These are phyloP conservation scores for Fusarium gaditjirri DNA, from an alignment of 2,329 filamentous ascomycete genomes.

Conservation along the genomic window DNA sequence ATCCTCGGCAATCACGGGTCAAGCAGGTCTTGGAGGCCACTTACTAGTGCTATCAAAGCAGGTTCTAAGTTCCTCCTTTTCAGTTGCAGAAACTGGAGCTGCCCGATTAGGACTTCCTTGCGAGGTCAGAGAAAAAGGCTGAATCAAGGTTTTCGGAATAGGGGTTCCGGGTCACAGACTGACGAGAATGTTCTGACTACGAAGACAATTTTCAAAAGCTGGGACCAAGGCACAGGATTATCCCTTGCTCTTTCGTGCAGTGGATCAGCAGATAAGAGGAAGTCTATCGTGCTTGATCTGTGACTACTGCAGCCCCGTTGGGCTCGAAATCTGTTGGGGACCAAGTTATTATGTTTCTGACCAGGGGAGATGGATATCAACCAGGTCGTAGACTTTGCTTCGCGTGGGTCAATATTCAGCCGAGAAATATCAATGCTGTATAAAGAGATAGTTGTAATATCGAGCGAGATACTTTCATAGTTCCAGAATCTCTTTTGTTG, in stretches of 20 bases:
- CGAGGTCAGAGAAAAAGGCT: neutral
- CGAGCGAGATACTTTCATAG: neutral
- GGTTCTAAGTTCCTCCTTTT: neutral
- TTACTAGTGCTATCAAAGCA: neutral
- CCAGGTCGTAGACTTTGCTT: neutral
- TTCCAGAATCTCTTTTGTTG: neutral
- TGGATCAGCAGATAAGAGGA: neutral
- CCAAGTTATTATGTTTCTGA: neutral
- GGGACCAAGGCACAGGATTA: neutral
- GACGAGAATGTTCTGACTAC: neutral
- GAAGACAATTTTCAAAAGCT: neutral
- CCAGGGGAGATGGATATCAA: neutral
- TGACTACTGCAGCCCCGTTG: neutral
- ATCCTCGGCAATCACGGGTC: neutral
- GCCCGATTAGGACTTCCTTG: neutral
- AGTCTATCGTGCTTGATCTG: neutral
- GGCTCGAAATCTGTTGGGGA: neutral
- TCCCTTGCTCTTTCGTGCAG: neutral
- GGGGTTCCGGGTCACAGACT: neutral
- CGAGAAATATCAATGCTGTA: accelerated
- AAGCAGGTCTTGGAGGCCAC: neutral
- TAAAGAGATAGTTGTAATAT: neutral
- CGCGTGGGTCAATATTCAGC: neutral
- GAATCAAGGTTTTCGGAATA: neutral
- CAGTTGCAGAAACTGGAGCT: neutral